phyloP scores from a whole-genome alignment of 1,284 basidiomycete species.

The Takashimella koratensis region DNA sequence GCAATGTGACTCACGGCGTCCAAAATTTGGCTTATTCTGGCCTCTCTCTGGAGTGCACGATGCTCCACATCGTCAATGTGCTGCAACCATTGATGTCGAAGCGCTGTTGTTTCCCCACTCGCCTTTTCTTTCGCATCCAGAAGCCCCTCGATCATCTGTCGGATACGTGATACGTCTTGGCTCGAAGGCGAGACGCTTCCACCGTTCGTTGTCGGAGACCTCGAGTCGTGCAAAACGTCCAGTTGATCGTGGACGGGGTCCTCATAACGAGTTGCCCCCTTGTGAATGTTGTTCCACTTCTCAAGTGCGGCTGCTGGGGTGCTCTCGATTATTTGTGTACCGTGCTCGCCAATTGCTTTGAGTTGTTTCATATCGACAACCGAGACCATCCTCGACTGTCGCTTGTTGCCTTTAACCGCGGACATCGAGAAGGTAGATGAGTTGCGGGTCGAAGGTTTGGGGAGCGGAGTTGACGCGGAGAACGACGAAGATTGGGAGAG shows the following conservation, averaged over 20 bases:
- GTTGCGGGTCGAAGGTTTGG: constrained; percentile 10
- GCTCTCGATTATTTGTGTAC: not conserved
- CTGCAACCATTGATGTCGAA: not conserved
- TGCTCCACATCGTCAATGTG: not conserved
- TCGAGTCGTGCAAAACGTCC: too few species aligned
- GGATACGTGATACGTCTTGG: not conserved
- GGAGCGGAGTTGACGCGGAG: constrained; percentile 26
- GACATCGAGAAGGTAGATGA: not conserved
- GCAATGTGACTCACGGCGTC: not conserved
- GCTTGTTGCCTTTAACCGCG: not conserved
- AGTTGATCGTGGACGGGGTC: too few species aligned
- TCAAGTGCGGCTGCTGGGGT: not conserved
- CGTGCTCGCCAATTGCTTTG: not conserved
- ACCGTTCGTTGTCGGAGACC: too few species aligned
- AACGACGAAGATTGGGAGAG: constrained; percentile 12
- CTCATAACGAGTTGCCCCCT: too few species aligned
- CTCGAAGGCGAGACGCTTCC: too few species aligned
- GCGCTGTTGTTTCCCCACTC: not conserved
- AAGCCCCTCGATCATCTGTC: not conserved
- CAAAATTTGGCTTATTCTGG: not conserved
- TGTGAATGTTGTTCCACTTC: not conserved
- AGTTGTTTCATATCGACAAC: not conserved
- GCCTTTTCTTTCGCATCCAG: not conserved
- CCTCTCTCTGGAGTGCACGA: not conserved
- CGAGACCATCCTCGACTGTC: not conserved